Evolutionary conservation across 2,329 filamentous ascomycete genomes (phyloP), one percentile per base, ranked within the genome.

Genomic region (Aulographum hederae): DNA sequence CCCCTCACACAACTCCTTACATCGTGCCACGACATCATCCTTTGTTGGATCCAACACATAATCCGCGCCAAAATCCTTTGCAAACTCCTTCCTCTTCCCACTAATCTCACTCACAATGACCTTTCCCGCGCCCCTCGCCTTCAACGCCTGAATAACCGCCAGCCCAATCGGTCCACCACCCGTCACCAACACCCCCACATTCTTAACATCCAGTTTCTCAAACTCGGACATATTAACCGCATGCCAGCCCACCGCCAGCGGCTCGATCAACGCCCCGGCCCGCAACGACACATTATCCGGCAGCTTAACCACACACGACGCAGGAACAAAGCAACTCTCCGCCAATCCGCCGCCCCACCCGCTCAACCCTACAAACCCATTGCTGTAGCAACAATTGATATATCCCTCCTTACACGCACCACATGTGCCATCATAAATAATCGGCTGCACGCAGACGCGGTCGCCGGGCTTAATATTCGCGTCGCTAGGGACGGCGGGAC

Each of bases 361-460:
- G 8, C 42, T 44, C 2, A 45, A 29, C 2, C 47, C 48, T 28
- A 42, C 41, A 36, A 47, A 48, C 3, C 45, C 46, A 36, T 63
- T 65, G 29, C 55, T 59, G 44, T 63, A 61, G 39, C 64, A 67
- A 47, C 62, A 66, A 35, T 67, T 68, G 33, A 64, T 57, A 14
- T 61, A 44, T 1, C 61, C 61, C n/a, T 60, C 56, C 34, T 56
- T 50, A 40, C 65, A 69, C 5, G 63, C 57, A 8, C 54, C 54
- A 41, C 64, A 68, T 10, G 57, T 59, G 5, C 56, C 58, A 33
- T 66, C 62, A 43, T 66, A 68, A 29, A 67, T 65, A 44, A 65
- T 67, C 6, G 65, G 64, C 39, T 65, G 58, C 1, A 66, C 51
- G 21, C 21, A 25, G 21, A 25, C 21, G 21, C 21, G 21, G 21